Percentiles rank a stretch among this genome's conserved stretches.
Evolutionary conservation across 2,329 filamentous ascomycete species (phyloP).

Genomic region (Fusarium haematococcum): DNA sequence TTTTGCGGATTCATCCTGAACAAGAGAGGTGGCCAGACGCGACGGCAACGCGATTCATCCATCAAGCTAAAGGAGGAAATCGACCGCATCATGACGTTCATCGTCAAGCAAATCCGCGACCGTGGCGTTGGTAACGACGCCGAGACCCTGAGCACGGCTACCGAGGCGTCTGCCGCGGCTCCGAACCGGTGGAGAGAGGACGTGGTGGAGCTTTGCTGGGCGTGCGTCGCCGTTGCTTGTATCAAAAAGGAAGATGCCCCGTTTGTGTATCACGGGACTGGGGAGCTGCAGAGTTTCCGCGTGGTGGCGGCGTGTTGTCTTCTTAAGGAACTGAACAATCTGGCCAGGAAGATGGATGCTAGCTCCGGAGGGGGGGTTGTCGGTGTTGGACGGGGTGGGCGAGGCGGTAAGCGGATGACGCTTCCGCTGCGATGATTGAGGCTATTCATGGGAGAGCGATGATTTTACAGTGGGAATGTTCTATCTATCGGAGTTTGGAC

Average conservation of each 20-base stretch:
- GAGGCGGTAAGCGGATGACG: conserved; percentile 18
- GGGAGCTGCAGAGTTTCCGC: conserved; percentile 50
- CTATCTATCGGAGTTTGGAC: background rate
- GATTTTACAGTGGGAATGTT: background rate
- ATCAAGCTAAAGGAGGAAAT: conserved; percentile 64
- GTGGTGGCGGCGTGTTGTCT: conserved; percentile 54
- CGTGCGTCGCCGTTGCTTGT: conserved; percentile 49
- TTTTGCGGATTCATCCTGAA: conserved; percentile 69
- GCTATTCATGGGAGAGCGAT: background rate
- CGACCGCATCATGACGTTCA: conserved; percentile 58
- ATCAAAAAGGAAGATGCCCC: conserved; percentile 10
- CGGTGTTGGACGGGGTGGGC: conserved; percentile 37
- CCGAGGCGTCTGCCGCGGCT: background rate
- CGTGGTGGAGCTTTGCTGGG: conserved; percentile 50
- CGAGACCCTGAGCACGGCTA: conserved; percentile 21
- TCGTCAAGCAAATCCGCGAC: conserved; percentile 49
- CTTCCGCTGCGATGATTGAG: conserved; percentile 34
- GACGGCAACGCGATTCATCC: conserved; percentile 64
- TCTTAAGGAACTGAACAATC: conserved; percentile 39
- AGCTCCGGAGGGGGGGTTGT: conserved; percentile 39
- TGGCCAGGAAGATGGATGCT: conserved; percentile 20
- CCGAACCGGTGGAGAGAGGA: conserved; percentile 37
- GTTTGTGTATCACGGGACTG: conserved; percentile 19
- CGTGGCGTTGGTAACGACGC: conserved; percentile 22
- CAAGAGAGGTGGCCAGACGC: conserved; percentile 60